Percentiles rank a stretch among this genome's conserved stretches.
Evolutionary conservation across 495 filamentous ascomycete genomes (phyloP).

Genomic region (Penicillium chermesinum): DNA sequence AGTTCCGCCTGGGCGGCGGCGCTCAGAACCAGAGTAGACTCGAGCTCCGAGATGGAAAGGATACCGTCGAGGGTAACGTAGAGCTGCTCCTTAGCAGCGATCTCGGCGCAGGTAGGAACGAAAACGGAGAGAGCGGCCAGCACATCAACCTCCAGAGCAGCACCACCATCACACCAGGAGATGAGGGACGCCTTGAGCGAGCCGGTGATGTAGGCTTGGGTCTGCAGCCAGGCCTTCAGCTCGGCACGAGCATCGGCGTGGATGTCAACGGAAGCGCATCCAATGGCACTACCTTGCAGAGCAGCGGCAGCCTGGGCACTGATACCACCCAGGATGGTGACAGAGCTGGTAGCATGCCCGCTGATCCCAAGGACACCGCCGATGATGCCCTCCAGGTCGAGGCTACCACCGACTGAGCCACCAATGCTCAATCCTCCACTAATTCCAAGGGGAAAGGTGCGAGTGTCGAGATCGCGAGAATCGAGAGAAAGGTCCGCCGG

Average conservation of each 20-base stretch:
- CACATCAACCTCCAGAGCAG: conserved; percentile 17
- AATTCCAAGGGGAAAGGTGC: too few species aligned
- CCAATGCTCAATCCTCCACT: conserved; percentile 6
- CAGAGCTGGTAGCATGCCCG: conserved; percentile 13
- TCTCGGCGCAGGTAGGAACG: conserved; percentile 32
- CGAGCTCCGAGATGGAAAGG: conserved; percentile 25
- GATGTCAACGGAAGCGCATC: conserved; percentile 32
- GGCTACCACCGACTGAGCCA: background rate
- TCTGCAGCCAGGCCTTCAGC: conserved; percentile 31
- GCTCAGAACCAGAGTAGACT: conserved; percentile 30
- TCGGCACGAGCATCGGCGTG: conserved; percentile 26
- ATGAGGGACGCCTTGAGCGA: conserved; percentile 10
- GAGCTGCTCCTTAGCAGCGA: conserved; percentile 36
- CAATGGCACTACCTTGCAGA: conserved; percentile 36
- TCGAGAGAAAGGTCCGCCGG: conserved; percentile 29
- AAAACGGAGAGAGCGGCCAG: conserved; percentile 32
- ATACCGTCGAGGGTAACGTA: conserved; percentile 41
- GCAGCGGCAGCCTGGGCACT: conserved; percentile 37
- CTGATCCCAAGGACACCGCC: conserved; percentile 27
- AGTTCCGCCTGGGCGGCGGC: conserved; percentile 29
- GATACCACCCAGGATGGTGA: conserved; percentile 26
- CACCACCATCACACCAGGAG: conserved; percentile 13
- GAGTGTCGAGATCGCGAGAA: conserved; percentile 22
- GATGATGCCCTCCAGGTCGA: conserved; percentile 21
- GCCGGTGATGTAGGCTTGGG: conserved; percentile 22